These are phyloP conservation scores for Linnemannia zychae DNA, from an alignment of 192 early-diverging fungal genomes.

Conservation along the genomic window DNA sequence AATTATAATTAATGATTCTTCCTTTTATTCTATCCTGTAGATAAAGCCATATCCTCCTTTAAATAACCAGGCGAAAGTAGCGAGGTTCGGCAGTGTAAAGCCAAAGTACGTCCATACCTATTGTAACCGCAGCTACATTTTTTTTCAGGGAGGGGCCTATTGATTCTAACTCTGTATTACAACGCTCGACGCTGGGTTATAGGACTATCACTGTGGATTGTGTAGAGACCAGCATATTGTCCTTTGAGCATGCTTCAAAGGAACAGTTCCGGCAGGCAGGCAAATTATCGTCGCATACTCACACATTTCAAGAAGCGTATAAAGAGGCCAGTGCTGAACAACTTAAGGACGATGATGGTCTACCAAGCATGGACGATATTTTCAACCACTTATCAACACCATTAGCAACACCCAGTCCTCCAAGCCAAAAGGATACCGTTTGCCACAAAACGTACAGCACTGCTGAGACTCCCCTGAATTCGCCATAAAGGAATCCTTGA, in stretches of 20 bases:
- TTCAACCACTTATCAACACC: conserved; percentile 14
- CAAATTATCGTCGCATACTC: neutral
- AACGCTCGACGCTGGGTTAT: neutral
- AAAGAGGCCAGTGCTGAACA: conserved; percentile 31
- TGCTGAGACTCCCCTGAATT: neutral
- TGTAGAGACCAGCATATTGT: conserved; percentile 21
- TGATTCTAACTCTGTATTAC: neutral
- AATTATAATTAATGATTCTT: neutral
- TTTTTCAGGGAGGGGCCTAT: neutral
- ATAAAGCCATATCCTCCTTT: conserved; percentile 31
- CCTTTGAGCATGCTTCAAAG: conserved; percentile 23
- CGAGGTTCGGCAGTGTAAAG: conserved; percentile 35
- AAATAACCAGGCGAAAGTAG: conserved; percentile 20
- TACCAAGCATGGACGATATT: conserved; percentile 41
- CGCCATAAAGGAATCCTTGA: neutral
- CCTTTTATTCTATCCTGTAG: conserved; percentile 12
- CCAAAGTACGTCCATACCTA: conserved; percentile 30
- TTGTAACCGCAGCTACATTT: neutral
- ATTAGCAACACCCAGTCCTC: neutral
- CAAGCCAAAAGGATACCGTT: neutral
- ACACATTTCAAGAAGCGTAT: conserved; percentile 18
- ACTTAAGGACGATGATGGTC: conserved; percentile 42
- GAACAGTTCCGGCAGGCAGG: neutral
- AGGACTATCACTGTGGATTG: conserved; percentile 37
- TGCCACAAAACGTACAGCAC: neutral